Evolutionary conservation across 2,329 filamentous ascomycete species (phyloP), one percentile per base, ranked within the genome.

Genomic region (Penicillium sp.): DNA sequence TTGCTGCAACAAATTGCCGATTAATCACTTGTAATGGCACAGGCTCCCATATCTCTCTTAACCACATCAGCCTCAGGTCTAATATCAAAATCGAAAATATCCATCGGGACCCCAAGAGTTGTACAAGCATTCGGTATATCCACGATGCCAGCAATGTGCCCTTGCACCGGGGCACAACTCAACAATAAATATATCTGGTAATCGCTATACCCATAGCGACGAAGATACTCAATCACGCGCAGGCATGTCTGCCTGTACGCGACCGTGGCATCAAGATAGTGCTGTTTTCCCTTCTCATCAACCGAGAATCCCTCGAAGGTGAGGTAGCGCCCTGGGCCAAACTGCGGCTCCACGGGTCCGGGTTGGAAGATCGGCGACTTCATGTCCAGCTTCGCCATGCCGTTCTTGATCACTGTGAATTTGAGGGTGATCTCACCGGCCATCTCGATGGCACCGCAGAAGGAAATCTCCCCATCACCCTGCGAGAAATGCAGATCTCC

Each of bases 21-120:
- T 12, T 55, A 66, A 24, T 68, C 44, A 32, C 75, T 79, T 4
- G 76, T 74, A 68, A 84, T 88, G 1, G 89, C 89, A 70, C 90
- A 94, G 33, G 68, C 76, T 1, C 88, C 89, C 81, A 91, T 81
- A 67, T 91, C 85, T 51, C 78, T 70, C 75, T 84, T 84, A 66
- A 82, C 76, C 2, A 81, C 83, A 6, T 80, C 78, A 4, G 78
- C 78, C 49, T 80, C 80, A 0, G 91, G 90, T 40, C 85, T 83
- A 60, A 96, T 93, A 68, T 96, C 91, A 72, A 97, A 96, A 66
- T 94, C 90, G 64, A 97, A 97, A 46, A 97, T 95, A 73, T 96
- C 92, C 80, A 96, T 90, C 1, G 92, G 92, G 47, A 96, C 68
- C 0, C 91, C 91, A 52, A 96, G 77, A 0, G 92, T 96, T 3